Evolutionary conservation across 2,329 filamentous ascomycete genomes (phyloP).

Genomic region (Lomentospora prolificans): DNA sequence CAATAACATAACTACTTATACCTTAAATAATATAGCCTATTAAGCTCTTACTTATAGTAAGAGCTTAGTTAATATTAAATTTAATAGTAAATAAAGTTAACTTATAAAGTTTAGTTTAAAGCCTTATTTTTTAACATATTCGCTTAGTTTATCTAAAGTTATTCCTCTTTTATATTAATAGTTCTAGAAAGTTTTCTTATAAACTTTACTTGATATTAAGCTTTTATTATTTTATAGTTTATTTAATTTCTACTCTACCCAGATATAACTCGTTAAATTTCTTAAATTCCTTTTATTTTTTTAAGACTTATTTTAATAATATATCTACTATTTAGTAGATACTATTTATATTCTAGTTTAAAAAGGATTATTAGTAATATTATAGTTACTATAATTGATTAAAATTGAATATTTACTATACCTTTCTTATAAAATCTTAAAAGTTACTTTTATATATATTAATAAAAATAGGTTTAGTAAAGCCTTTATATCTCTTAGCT

Average conservation of each 20-base stretch:
- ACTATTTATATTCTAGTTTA: background rate
- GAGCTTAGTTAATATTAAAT: background rate
- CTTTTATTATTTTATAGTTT: background rate
- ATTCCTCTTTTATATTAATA: slow-evolving; percentile 5
- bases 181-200: background rate
- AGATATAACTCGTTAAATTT: background rate
- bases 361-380: background rate
- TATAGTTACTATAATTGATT: background rate
- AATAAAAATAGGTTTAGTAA: background rate
- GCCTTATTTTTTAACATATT: slow-evolving; percentile 3
- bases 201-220: slow-evolving; percentile 1
- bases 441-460: background rate
- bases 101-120: background rate
- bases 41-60: slow-evolving; percentile 4
- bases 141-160: background rate
- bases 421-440: background rate
- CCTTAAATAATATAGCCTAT: background rate
- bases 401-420: background rate
- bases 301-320: background rate
- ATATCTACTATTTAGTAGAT: background rate
- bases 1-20: too few species aligned
- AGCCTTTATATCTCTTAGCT: background rate
- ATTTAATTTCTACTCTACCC: background rate
- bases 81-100: slow-evolving; percentile 3
- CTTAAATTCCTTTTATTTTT: background rate